Conservation (phyloP, 805 yeast genomes). For the Yamadazyma laniorum region DNA sequence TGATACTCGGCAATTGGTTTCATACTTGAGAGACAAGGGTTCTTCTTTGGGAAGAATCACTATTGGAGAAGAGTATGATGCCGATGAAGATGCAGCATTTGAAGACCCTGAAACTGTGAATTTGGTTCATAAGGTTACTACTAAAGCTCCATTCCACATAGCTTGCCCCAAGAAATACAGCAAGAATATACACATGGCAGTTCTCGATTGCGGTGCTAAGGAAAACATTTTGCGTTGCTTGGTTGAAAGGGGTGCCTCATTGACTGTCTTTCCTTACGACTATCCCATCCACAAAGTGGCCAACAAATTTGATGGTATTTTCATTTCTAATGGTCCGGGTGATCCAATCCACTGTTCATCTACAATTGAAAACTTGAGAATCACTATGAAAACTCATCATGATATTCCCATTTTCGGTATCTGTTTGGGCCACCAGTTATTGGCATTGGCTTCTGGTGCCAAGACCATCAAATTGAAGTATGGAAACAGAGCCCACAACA, state of each 20-base stretch:
- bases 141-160: constrained; percentile 92
- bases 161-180: constrained; percentile 57
- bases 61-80: constrained; percentile 87
- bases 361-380: constrained; percentile 72
- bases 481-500: constrained; percentile 99
- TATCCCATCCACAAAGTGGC: constrained; percentile 91
- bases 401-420: constrained; percentile 94
- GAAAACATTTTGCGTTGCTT: constrained; percentile 94
- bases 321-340: constrained; percentile 96
- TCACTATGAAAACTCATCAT: constrained; percentile 60
- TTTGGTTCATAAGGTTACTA: constrained; percentile 89
- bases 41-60: constrained; percentile 89
- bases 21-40: constrained; percentile 93
- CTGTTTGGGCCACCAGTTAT: constrained; percentile 95
- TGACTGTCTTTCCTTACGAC: constrained; percentile 95
- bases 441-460: constrained; percentile 94
- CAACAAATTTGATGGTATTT: constrained; percentile 88
- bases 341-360: constrained; percentile 89
- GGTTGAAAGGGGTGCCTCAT: constrained; percentile 91
- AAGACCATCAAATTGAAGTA: constrained; percentile 89
- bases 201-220: constrained; percentile 97
- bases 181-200: constrained; percentile 74
- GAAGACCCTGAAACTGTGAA: constrained; percentile 88
- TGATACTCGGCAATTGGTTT: constrained; percentile 92
- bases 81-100: constrained; percentile 87